Evolutionary conservation across 345 rosid genomes (phyloP), one percentile per base, ranked within the genome.

Genomic region (Cardiospermum halicacabum): DNA sequence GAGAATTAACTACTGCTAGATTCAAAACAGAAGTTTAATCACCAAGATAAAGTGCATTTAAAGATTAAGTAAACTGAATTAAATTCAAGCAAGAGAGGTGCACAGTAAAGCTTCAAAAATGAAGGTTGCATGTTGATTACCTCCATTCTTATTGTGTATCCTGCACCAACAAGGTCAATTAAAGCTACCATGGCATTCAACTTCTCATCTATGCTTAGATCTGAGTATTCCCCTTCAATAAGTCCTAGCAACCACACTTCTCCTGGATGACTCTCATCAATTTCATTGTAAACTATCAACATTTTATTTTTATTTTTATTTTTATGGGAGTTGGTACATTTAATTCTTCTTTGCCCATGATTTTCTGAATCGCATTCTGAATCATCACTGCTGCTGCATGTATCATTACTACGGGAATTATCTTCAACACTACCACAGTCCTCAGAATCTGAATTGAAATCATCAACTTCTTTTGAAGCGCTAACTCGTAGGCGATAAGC

Each of bases 231-330:
- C 25, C 96, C 95, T 75, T 94, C 99, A 89, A 83, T 78, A 40
- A 91, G 85, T 68, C 97, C 99, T 65, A 89, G 75, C 73, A 94
- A 69, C 97, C 99, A 94, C 53, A 85, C 84, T 65, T 89, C 97
- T 77, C 97, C 99, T 5, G 84, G 86, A 68, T 78, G 84, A 80
- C 96, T 89, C 83, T 94, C 99, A 84, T 94, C 99, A 78, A 94
- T 91, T 81, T 94, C 99, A 68, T 72, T 75, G 66, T 78, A 55
- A 16, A 81, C 68, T 16, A 73, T 72, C 58, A 81, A 28, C 71
- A 58, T 69, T 40, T 76, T 77, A 53, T 69, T 76, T 80, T 75
- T 77, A 53, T 69, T 76, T 80, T 75, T 81, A 68, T 69, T 76
- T 82, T 69, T 81, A 66, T 5, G 60, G 39, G 40, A 57, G 53